Evolutionary conservation across 805 yeast species (phyloP).

Genomic region (Cyberlindnera misumaiensis): DNA sequence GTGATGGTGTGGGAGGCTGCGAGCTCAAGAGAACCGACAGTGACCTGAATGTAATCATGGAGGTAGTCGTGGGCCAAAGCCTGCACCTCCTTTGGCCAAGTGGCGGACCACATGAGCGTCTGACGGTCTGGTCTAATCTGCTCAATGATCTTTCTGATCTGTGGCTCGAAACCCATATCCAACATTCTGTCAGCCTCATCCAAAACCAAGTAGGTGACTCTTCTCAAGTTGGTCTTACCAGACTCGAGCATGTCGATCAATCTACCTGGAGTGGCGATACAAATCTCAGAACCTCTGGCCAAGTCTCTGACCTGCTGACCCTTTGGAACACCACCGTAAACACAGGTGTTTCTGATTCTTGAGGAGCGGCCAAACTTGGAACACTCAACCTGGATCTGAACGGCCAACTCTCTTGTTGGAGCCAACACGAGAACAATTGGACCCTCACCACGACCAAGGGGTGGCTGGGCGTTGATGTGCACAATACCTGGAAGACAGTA

Average conservation of each 20-base stretch:
- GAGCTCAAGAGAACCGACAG: constrained; percentile 90
- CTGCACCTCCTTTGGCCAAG: constrained; percentile 99
- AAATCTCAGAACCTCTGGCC: constrained; percentile 90
- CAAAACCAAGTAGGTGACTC: constrained; percentile 93
- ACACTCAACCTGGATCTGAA: constrained; percentile 94
- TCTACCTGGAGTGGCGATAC: constrained; percentile 98
- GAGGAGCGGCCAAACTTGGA: constrained; percentile 89
- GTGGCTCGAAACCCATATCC: constrained; percentile 99
- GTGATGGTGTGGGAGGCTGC: constrained; percentile 95
- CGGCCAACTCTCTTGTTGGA: constrained; percentile 98
- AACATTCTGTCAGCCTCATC: constrained; percentile 99
- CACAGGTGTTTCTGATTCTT: constrained; percentile 93
- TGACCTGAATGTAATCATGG: constrained; percentile 91
- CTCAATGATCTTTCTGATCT: constrained; percentile 94
- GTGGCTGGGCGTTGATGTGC: constrained; percentile 97
- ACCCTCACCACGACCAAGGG: constrained; percentile 90
- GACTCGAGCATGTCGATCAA: constrained; percentile 94
- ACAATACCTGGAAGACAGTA: constrained; percentile 96
- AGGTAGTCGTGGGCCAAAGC: constrained; percentile 86
- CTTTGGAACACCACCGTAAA: constrained; percentile 98
- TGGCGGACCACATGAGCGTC: constrained; percentile 99
- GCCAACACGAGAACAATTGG: constrained; percentile 94
- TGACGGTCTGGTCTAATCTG: constrained; percentile 99
- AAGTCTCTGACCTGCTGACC: constrained; percentile 97
- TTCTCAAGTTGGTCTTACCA: constrained; percentile 88